phyloP scores from a whole-genome alignment of 768 basidiomycete species.

The Termitomyces sp. region DNA sequence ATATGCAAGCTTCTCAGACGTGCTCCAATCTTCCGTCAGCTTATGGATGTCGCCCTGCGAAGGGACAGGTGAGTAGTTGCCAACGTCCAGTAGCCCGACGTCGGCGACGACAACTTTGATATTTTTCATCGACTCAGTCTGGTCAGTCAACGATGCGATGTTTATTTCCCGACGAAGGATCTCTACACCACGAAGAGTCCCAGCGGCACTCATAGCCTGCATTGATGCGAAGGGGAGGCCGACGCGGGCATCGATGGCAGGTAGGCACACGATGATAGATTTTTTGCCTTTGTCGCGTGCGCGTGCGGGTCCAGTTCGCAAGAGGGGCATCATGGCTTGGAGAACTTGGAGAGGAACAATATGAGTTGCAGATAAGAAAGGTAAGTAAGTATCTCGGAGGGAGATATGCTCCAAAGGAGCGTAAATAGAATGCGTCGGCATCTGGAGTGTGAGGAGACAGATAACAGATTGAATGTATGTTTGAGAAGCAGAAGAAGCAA shows the following conservation, averaged over 20 bases:
- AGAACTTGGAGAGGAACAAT: constrained; percentile 72
- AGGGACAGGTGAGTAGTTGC: constrained; percentile 14
- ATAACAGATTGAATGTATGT: constrained; percentile 76
- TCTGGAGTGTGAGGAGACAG: constrained; percentile 60
- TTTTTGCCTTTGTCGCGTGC: constrained; percentile 47
- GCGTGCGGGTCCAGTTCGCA: constrained; percentile 61
- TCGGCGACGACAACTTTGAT: constrained; percentile 69
- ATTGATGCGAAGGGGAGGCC: constrained; percentile 67
- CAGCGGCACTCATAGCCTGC: constrained; percentile 72
- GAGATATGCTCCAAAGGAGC: constrained; percentile 71
- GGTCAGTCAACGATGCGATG: constrained; percentile 47
- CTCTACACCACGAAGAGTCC: constrained; percentile 65
- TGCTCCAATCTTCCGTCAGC: constrained; percentile 67
- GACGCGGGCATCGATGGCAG: constrained; percentile 64
- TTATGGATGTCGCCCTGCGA: constrained; percentile 33
- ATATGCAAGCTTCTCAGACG: constrained; percentile 68
- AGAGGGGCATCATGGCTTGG: constrained; percentile 69
- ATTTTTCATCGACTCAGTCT: constrained; percentile 54
- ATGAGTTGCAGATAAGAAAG: constrained; percentile 70
- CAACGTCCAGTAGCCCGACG: constrained; percentile 54
- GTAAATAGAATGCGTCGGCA: constrained; percentile 31
- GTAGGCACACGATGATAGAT: constrained; percentile 69
- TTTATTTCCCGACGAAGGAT: constrained; percentile 71
- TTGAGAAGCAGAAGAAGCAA: constrained; percentile 54
- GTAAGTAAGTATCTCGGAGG: constrained; percentile 55